Evolutionary conservation across 1,284 basidiomycete species (phyloP).

Genomic region (Ganoderma sinense): DNA sequence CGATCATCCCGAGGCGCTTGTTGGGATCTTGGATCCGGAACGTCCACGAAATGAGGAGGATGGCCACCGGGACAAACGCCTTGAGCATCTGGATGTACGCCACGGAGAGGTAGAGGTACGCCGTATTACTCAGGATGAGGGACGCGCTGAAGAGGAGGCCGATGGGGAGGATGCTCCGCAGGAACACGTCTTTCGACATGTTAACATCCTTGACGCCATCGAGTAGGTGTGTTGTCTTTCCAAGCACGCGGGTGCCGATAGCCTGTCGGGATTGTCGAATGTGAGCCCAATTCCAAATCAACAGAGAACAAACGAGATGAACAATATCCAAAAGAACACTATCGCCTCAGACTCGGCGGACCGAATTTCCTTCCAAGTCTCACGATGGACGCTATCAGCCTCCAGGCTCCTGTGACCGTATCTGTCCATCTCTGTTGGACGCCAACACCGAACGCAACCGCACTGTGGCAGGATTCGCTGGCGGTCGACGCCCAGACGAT

Average conservation of each 20-base stretch:
- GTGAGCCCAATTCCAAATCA: background rate
- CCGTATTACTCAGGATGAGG: conserved; percentile 93
- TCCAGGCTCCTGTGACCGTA: background rate
- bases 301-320: background rate
- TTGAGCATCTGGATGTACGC: conserved; percentile 99
- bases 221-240: conserved; percentile 89
- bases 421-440: background rate
- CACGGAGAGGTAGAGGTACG: conserved; percentile 91
- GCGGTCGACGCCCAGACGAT: background rate
- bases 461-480: background rate
- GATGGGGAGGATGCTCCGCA: conserved; percentile 92
- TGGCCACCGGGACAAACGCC: conserved; percentile 97
- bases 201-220: conserved; percentile 90
- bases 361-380: background rate
- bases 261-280: conserved; percentile 54
- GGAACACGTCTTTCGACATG: conserved; percentile 84
- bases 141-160: conserved; percentile 92
- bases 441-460: background rate
- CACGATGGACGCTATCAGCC: background rate
- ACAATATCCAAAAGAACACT: background rate
- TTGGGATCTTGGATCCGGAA: conserved; percentile 92
- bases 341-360: background rate
- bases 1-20: conserved; percentile 82
- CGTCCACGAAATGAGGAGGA: conserved; percentile 93
- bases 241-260: conserved; percentile 88